Base-by-base conservation (phyloP, 208 protist species). In the Herpetomonas tarakana region DNA sequence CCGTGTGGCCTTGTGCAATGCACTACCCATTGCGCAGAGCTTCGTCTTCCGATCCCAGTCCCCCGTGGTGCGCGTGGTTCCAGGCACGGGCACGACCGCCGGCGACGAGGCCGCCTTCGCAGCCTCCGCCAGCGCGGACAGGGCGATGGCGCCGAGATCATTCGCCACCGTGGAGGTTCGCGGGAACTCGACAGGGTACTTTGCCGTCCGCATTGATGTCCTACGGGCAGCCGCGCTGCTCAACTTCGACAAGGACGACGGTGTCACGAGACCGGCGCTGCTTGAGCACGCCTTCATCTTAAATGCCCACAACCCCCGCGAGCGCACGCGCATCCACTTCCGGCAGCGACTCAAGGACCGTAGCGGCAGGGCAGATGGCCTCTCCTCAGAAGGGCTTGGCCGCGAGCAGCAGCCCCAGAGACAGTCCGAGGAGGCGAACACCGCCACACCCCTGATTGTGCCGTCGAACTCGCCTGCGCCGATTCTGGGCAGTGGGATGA, bases 281-380 rank as follows among this genome's bases (percentile, higher is more conserved):
- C 81, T 65, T 60, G 88, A 95, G 58, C 78, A 92, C 58, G 83
- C 75, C 6, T 74, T 79, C 44, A 57, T 95, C 6, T 68, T 90
- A 24, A 90, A 91, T 52, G 78, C 62, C 21, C 55, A 56, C 26
- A 91, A 95, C 62, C 85, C 85, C 19, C 76, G 62, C 31, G 88
- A 95, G 69, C 80, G 83, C 7, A 71, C 88, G 29, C 65, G 67
- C 0, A 49, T 91, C 21, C 68, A 91, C 55, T 65, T 91, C 28
- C 76, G 60, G n/a, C 75, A 83, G 56, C n/a, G 35, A 14, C 35
- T 41, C 6, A 41, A 41, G 35, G 9, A 14, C 6, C 6, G 14
- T 6, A 14, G 35, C 35, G 35, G 30, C 49, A 14, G 24, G 12
- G 27, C 16, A 3, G 16, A 51, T 29, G n/a, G 55, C 22, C 52